A percentile compares a stretch with the other conserved stretches of the same genome.
These are phyloP conservation scores for Candida stauntonica DNA, from an alignment of 805 yeast species.

Conservation along the genomic window DNA sequence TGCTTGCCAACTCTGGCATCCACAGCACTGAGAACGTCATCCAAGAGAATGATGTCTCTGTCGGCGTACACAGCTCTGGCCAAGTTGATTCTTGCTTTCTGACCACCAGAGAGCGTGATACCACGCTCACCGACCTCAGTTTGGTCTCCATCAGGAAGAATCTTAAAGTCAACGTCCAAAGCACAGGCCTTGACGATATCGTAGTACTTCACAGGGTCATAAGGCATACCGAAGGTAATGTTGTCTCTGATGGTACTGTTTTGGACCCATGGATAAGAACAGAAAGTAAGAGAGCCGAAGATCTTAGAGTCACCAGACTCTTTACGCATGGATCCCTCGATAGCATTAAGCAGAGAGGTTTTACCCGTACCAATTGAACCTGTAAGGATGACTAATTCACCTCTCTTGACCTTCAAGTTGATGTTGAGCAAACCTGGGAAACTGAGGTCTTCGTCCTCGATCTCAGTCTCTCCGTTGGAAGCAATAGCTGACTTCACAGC, in stretches of 20 bases:
- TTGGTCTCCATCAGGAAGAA: slow-evolving; percentile 67
- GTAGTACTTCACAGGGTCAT: slow-evolving; percentile 46
- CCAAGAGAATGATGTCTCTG: slow-evolving; percentile 63
- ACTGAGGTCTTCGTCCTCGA: slow-evolving; percentile 22
- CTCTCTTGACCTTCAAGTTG: slow-evolving; percentile 48
- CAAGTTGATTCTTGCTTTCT: slow-evolving; percentile 73
- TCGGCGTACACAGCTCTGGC: slow-evolving; percentile 77
- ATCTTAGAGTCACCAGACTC: slow-evolving; percentile 46
- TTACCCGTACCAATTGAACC: slow-evolving; percentile 86
- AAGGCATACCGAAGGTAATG: slow-evolving; percentile 61
- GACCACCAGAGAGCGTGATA: slow-evolving; percentile 84
- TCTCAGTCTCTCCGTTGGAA: slow-evolving; percentile 5
- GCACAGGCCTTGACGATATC: slow-evolving; percentile 63
- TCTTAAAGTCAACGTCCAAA: slow-evolving; percentile 56
- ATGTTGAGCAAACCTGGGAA: slow-evolving; percentile 44
- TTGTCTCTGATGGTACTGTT: slow-evolving; percentile 75
- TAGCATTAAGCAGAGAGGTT: slow-evolving; percentile 63
- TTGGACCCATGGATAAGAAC: slow-evolving; percentile 81
- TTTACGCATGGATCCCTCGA: slow-evolving; percentile 67
- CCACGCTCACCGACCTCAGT: slow-evolving; percentile 87
- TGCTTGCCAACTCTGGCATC: slow-evolving; percentile 85
- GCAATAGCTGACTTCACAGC: neutral
- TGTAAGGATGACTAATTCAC: slow-evolving; percentile 70
- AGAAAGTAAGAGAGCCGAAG: slow-evolving; percentile 48
- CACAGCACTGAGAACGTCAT: slow-evolving; percentile 81